Percentiles rank a stretch among this genome's conserved stretches.
phyloP scores from a whole-genome alignment of 2,329 filamentous ascomycete genomes.

The Aureobasidium sp. region DNA sequence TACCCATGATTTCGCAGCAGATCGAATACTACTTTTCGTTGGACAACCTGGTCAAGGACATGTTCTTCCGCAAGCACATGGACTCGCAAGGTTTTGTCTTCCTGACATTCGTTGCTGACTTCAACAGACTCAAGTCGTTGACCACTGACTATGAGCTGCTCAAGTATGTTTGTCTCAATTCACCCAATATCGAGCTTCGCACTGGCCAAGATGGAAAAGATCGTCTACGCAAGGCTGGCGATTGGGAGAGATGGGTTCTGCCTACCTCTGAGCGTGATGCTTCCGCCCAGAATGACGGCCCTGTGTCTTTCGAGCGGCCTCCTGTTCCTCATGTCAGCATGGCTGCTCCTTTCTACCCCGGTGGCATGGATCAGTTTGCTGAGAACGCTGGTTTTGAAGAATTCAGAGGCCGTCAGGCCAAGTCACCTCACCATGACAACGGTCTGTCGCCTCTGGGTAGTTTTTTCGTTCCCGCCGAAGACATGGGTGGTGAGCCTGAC shows the following conservation, averaged over 20 bases:
- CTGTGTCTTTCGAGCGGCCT: conserved; percentile 39
- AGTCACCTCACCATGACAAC: conserved; percentile 27
- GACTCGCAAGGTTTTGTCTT: conserved; percentile 89
- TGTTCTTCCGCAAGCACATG: conserved; percentile 84
- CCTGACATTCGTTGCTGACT: conserved; percentile 70
- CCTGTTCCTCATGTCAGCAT: conserved; percentile 33
- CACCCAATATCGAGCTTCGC: conserved; percentile 65
- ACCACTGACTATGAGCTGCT: conserved; percentile 67
- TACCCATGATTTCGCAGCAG: conserved; percentile 55
- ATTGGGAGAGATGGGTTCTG: conserved; percentile 76
- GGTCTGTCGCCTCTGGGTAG: conserved; percentile 20
- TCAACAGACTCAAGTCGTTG: conserved; percentile 73
- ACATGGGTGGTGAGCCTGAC: conserved; percentile 30
- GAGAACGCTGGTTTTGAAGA: conserved; percentile 17
- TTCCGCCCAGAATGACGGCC: conserved; percentile 66
- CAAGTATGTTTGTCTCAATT: conserved; percentile 66
- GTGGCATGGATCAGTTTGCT: conserved; percentile 16
- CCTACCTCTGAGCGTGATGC: conserved; percentile 63
- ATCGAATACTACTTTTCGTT: conserved; percentile 92
- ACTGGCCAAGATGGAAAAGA: conserved; percentile 71
- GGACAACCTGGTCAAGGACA: conserved; percentile 90
- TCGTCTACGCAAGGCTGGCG: conserved; percentile 64
- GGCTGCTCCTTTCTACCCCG: conserved; percentile 21
- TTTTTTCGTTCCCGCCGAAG: conserved; percentile 18
- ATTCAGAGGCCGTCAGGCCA: conserved; percentile 20